Evolutionary conservation across 2,329 filamentous ascomycete species (phyloP).

Genomic region (Polychaeton citri): DNA sequence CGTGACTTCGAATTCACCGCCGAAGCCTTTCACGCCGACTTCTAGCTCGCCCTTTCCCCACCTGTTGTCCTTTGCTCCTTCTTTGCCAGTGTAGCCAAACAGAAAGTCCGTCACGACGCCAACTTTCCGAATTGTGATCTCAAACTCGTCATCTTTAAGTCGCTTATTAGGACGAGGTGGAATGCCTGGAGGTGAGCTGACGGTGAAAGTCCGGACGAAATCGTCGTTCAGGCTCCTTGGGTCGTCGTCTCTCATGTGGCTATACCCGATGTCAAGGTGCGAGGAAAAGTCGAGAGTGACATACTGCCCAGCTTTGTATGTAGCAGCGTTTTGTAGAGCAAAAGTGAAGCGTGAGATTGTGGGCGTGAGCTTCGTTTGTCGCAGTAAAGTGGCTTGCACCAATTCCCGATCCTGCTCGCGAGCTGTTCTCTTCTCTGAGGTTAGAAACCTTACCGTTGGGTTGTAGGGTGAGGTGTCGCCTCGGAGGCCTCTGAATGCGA

Average conservation of each 20-base stretch:
- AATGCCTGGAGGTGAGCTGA: slow-evolving; percentile 45
- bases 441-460: slow-evolving; percentile 53
- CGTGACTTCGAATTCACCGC: slow-evolving; percentile 43
- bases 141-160: slow-evolving; percentile 38
- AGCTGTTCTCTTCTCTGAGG: slow-evolving; percentile 37
- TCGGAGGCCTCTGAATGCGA: slow-evolving; percentile 52
- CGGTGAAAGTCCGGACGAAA: slow-evolving; percentile 69
- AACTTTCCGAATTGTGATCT: slow-evolving; percentile 59
- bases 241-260: slow-evolving; percentile 73
- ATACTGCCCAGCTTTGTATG: slow-evolving; percentile 61
- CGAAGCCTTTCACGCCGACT: slow-evolving; percentile 58
- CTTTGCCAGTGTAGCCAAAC: slow-evolving; percentile 25
- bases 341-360: slow-evolving; percentile 55
- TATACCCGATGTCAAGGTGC: slow-evolving; percentile 60
- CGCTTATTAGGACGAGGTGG: slow-evolving; percentile 13
- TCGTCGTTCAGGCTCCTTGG: slow-evolving; percentile 74
- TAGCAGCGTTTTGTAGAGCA: slow-evolving; percentile 26
- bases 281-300: slow-evolving; percentile 58
- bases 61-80: slow-evolving; percentile 9
- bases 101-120: slow-evolving; percentile 56
- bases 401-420: slow-evolving; percentile 6
- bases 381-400: slow-evolving; percentile 42
- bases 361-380: slow-evolving; percentile 49
- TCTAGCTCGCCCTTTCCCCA: slow-evolving; percentile 39
- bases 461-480: slow-evolving; percentile 65